Evolutionary conservation across 208 protist species (phyloP).

Genomic region (Entamoeba dispar): DNA sequence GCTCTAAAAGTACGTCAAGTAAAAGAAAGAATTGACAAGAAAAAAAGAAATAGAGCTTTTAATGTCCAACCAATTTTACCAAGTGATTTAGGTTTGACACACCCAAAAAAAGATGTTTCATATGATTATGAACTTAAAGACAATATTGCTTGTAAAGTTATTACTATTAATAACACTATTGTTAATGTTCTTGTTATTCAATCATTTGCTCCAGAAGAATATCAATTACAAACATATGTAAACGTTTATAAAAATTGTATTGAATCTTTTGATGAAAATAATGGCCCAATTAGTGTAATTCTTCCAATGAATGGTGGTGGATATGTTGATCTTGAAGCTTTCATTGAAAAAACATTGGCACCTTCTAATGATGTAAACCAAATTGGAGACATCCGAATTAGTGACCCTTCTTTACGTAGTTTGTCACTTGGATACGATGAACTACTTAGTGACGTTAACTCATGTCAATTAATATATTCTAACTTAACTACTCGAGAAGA

Average conservation of each 20-base stretch:
- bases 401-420: background rate
- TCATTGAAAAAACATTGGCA: background rate
- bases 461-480: background rate
- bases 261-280: background rate
- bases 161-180: background rate
- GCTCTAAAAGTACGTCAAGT: no score
- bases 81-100: no score
- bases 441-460: background rate
- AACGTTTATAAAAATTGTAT: background rate
- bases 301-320: background rate
- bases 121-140: no score
- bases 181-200: background rate
- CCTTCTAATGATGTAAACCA: background rate
- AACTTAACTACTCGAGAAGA: background rate
- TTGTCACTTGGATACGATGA: background rate
- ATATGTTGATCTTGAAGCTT: background rate
- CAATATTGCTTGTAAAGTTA: background rate
- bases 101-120: no score
- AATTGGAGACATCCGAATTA: background rate
- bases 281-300: background rate
- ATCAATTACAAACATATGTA: background rate
- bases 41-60: no score
- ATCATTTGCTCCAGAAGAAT: background rate
- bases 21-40: no score
- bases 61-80: no score